These are phyloP conservation scores for Fusarium neocosmosporiellum DNA, from an alignment of 2,329 filamentous ascomycete genomes.

Conservation along the genomic window DNA sequence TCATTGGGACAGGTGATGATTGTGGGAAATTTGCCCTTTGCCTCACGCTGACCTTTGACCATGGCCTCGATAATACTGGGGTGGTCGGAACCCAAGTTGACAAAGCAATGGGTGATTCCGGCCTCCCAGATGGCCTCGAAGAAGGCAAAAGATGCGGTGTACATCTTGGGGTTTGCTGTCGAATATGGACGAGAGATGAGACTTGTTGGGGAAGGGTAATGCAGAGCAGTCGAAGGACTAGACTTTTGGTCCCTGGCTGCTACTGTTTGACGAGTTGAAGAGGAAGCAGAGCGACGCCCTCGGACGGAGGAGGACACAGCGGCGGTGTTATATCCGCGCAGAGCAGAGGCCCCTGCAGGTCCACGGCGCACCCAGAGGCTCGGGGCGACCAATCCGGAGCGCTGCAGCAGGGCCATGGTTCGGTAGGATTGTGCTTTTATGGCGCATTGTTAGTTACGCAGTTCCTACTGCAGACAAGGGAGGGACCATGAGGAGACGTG, in stretches of 20 bases:
- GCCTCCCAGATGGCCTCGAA: constrained; percentile 84
- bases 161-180: constrained; percentile 55
- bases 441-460: constrained; percentile 20
- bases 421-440: constrained; percentile 9
- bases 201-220: constrained; percentile 16
- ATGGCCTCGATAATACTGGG: constrained; percentile 85
- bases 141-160: constrained; percentile 84
- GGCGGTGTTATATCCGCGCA: constrained; percentile 36
- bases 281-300: constrained; percentile 19
- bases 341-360: constrained; percentile 19
- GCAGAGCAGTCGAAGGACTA: constrained; percentile 15
- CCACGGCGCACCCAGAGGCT: constrained; percentile 36
- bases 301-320: constrained; percentile 7
- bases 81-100: constrained; percentile 78
- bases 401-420: constrained; percentile 43
- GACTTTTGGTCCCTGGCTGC: constrained; percentile 9
- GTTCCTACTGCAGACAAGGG: neutral
- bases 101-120: constrained; percentile 68
- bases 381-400: constrained; percentile 38
- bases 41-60: constrained; percentile 78
- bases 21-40: constrained; percentile 71
- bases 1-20: constrained; percentile 86
- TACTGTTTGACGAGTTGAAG: constrained; percentile 3
- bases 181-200: constrained; percentile 37
- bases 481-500: neutral